Base-by-base conservation (phyloP, 208 protist genomes). In the Crithidia fasciculata region DNA sequence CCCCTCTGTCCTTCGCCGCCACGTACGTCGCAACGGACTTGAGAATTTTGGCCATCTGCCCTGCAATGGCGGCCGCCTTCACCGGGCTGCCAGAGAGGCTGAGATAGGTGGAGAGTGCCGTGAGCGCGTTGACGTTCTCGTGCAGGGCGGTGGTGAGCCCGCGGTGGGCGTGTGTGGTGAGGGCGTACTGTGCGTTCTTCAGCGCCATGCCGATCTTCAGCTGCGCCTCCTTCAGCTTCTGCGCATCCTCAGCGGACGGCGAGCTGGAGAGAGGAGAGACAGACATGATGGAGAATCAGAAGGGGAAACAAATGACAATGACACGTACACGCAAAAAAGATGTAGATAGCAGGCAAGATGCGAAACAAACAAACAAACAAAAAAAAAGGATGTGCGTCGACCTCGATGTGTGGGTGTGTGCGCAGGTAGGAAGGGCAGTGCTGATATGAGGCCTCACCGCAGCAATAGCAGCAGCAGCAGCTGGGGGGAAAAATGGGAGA, bases 51-150 rank as follows among this genome's bases (percentile, higher is more conserved):
- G 82, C 84, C 54, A 90, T 88, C 64, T 84, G 82, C 9, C 80
- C 85, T 19, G 87, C 82, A 47, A 87, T 88, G 28, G 86, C 89
- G 19, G 84, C 83, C 4, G 80, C 89, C 59, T 94, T 94, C 16
- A 88, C 74, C 13, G 78, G 62, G 56, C 83, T 89, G 60, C 81
- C 87, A 19, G 81, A 77, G 47, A 89, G 72, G 10, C 78, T 72
- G 6, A 94, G 74, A 57, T 94, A 94, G 15, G 76, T 78, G 54
- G 79, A 82, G 15, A 94, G 85, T 8, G 83, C 84, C 6, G 70
- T 79, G 6, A 91, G 43, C 8, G 85, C 83, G 44, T 72, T 79
- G 47, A 81, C 72, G 37, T 73, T 84, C 58, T 92, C 85, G 4
- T 80, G 56, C 43, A 92, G 69, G 0, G 87, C 86, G 10, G 62